Evolutionary conservation across 306 rosid species (phyloP), one percentile per base, ranked within the genome.

Genomic region (Aeschynomene evenia): DNA sequence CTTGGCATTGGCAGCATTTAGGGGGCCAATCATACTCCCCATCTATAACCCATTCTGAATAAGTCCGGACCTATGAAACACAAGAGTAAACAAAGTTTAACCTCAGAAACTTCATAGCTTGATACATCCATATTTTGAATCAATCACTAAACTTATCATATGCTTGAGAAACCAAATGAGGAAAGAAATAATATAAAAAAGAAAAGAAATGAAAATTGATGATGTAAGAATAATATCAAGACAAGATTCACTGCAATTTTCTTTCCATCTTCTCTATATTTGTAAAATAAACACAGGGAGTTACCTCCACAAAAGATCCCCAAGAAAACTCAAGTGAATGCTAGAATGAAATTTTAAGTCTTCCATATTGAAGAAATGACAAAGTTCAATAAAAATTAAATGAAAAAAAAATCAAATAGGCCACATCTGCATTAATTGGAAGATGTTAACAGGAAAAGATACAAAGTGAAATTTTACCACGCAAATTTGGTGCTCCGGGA

Each of bases 11-110:
- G 63, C 95, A 91, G 86, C 99, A 95, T 80, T 83, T 89, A 4
- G 96, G 95, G 57, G 99, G 99, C 99, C 99, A 95, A 55, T 95
- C 96, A 62, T 87, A 95, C 53, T 95, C 96, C 58, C 90, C 99
- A 75, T 95, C 97, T 78, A 91, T 84, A 68, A 95, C 99, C 99
- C 99, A 95, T 78, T 91, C 97, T 45, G 99, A 95, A 75, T 95
- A 95, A 9, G 97, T 85, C 51, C 92, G 97, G 24, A 95, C 71
- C 99, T 95, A 71, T 28, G 43, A 60, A 82, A 60, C 55, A 81
- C 4, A 21, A 79, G 73, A 53, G 63, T 18, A 59, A 29, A 58
- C 3, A 42, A 49, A 75, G 66, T 48, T 65, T 73, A 76, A 67
- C 62, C 70, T 45, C 42, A 40, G 8, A 65, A 77, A 72, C 72